Evolutionary conservation across 768 basidiomycete genomes (phyloP), one percentile per base, ranked within the genome.

Genomic region (Mycena albidolilacea): DNA sequence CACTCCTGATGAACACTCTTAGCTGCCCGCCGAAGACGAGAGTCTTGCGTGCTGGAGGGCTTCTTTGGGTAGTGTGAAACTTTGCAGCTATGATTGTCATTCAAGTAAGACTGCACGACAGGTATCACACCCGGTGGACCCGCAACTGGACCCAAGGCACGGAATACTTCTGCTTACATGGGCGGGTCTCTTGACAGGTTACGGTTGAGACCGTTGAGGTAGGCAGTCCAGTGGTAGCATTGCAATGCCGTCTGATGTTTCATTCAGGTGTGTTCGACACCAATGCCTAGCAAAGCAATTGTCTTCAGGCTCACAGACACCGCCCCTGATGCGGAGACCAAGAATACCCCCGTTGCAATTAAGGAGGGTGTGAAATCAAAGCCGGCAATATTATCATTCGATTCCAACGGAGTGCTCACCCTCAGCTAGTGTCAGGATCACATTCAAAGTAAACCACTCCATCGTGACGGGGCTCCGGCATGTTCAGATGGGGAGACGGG

Each of bases 31-130:
- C 38, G 87, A 94, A 73, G 97, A 98, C 81, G 97, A 98, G 83
- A 96, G 95, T 81, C 88, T 99, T 78, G 92, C 93, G 39, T 91
- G 96, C 75, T 99, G 97, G 97, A 99, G 98, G 82, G 95, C 95
- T 50, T 96, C 93, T 65, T 88, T 99, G 37, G 97, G 97, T 69
- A 30, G 30, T 30, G 30, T 30, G 30, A 91, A 97, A 70, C 86
- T 88, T 86, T 90, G 79, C 82, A 79, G 21, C 37, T 78, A 84
- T 68, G 30, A 84, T 14, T 82, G 67, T 74, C 90, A 89, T 23
- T 92, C 30, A 30, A 30, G 92, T 64, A 94, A 94, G 93, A 7
- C 70, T 35, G 62, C 50, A 15, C 52, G 43, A n/a, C 48, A 76
- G 75, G 97, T 65, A 91, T 98, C 72, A 87, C 89, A 63, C 87